These are phyloP conservation scores for Globisporangium rhizosaccharum DNA, from an alignment of 352 stramenopile species.

Conservation along the genomic window DNA sequence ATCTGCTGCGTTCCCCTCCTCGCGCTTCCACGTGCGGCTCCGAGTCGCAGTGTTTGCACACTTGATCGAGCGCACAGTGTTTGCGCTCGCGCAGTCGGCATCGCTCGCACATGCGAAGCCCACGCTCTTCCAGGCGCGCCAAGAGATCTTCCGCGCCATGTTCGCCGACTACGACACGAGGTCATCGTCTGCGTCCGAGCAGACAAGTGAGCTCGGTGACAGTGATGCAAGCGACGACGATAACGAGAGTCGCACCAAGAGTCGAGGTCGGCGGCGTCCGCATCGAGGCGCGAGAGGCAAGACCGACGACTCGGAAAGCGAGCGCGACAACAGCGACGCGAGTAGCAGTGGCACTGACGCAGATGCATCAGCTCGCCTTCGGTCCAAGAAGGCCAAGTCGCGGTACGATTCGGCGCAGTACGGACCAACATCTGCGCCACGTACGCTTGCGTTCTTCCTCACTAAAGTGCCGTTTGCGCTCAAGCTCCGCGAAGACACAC, in stretches of 20 bases:
- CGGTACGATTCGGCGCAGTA: conserved; percentile 3
- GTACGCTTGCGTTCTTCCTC: conserved; percentile 42
- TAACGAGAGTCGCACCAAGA: not conserved
- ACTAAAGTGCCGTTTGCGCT: conserved; percentile 32
- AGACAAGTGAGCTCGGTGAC: not conserved
- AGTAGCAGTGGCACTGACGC: not conserved
- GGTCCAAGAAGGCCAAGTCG: not conserved
- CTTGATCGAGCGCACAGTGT: conserved; percentile 33
- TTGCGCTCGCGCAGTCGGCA: conserved; percentile 27
- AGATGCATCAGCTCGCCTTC: not conserved
- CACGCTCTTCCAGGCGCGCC: conserved; percentile 24
- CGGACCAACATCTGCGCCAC: conserved; percentile 14
- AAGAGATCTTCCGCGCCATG: conserved; percentile 42
- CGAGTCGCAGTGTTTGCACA: conserved; percentile 39
- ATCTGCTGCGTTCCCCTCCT: conserved; percentile 1
- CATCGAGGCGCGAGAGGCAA: not conserved
- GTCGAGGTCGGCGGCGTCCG: not conserved
- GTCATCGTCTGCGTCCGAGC: not conserved
- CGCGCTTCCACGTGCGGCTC: conserved; percentile 33
- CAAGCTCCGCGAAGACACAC: conserved; percentile 33
- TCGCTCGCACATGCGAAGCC: conserved; percentile 22
- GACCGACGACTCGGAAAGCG: not conserved
- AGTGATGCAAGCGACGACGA: conserved; percentile 5
- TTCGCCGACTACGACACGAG: conserved; percentile 38
- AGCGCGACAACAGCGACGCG: not conserved